A percentile compares a stretch with the other conserved stretches of the same genome.
Evolutionary conservation across 208 protist genomes (phyloP).

Genomic region (Leishmania gerbilli): DNA sequence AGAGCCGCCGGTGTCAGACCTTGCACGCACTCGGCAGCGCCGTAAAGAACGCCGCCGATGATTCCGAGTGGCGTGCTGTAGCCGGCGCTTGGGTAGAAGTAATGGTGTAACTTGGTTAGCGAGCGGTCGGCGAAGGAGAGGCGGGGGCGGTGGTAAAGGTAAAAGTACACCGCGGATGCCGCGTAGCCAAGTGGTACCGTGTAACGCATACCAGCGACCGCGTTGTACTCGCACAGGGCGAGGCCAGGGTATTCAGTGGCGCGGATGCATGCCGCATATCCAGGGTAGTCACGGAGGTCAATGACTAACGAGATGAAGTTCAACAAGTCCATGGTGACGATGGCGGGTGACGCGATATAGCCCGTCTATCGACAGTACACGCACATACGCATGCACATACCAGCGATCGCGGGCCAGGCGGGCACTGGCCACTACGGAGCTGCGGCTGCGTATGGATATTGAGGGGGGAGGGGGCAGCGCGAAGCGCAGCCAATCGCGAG

Average conservation of each 20-base stretch:
- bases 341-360: neutral
- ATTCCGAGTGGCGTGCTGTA: conserved; percentile 66
- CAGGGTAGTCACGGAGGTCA: conserved; percentile 58
- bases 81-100: conserved; percentile 76
- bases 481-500: neutral
- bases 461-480: neutral
- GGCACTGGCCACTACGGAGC: neutral
- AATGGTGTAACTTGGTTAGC: conserved; percentile 69
- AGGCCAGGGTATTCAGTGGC: conserved; percentile 39
- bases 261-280: conserved; percentile 34
- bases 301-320: conserved; percentile 8
- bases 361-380: neutral
- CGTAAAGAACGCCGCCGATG: conserved; percentile 41
- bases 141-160: conserved; percentile 56
- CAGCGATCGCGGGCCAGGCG: neutral
- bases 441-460: neutral
- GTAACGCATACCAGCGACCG: conserved; percentile 51
- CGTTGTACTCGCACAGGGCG: conserved; percentile 59
- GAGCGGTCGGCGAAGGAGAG: conserved; percentile 68
- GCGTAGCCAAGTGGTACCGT: conserved; percentile 52
- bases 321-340: conserved; percentile 4
- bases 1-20: conserved; percentile 25
- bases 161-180: conserved; percentile 60
- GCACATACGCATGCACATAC: neutral
- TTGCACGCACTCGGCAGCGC: conserved; percentile 29